Percentiles rank a stretch among this genome's conserved stretches.
These are phyloP conservation scores for Odontarrhena argentea DNA, from an alignment of 345 rosid species.

Conservation along the genomic window DNA sequence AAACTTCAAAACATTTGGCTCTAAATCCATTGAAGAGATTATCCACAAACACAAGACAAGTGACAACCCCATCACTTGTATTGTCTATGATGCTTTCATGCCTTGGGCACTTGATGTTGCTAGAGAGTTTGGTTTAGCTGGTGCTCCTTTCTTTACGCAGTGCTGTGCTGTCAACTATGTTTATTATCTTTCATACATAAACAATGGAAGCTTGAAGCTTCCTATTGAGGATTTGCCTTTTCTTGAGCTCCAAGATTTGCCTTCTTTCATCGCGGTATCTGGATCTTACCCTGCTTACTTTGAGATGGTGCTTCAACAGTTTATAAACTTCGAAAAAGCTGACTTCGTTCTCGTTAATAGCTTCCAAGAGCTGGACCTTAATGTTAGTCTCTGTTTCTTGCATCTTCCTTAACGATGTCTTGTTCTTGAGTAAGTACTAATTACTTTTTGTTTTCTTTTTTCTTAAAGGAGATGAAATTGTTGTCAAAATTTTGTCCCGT, in stretches of 20 bases:
- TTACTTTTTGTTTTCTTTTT: background rate
- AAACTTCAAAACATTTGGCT: slow-evolving; percentile 46
- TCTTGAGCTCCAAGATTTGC: slow-evolving; percentile 59
- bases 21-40: slow-evolving; percentile 51
- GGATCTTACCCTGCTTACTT: slow-evolving; percentile 57
- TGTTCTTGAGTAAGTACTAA: background rate
- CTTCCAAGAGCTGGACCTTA: slow-evolving; percentile 50
- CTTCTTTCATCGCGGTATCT: slow-evolving; percentile 48
- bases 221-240: slow-evolving; percentile 50
- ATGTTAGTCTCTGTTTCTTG: slow-evolving; percentile 29
- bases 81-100: slow-evolving; percentile 64
- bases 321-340: slow-evolving; percentile 49
- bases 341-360: slow-evolving; percentile 51
- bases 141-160: slow-evolving; percentile 65
- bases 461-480: slow-evolving; percentile 47
- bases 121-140: slow-evolving; percentile 49
- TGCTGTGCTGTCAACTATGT: slow-evolving; percentile 62
- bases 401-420: background rate
- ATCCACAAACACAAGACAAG: slow-evolving; percentile 43
- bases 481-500: slow-evolving; percentile 48
- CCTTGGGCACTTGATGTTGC: slow-evolving; percentile 73
- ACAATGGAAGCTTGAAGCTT: slow-evolving; percentile 43
- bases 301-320: slow-evolving; percentile 55
- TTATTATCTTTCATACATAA: slow-evolving; percentile 45
- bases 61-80: slow-evolving; percentile 47